Percentiles rank a stretch among this genome's conserved stretches.
Conservation (phyloP, 208 protist genomes). For the Crithidia bombi region DNA sequence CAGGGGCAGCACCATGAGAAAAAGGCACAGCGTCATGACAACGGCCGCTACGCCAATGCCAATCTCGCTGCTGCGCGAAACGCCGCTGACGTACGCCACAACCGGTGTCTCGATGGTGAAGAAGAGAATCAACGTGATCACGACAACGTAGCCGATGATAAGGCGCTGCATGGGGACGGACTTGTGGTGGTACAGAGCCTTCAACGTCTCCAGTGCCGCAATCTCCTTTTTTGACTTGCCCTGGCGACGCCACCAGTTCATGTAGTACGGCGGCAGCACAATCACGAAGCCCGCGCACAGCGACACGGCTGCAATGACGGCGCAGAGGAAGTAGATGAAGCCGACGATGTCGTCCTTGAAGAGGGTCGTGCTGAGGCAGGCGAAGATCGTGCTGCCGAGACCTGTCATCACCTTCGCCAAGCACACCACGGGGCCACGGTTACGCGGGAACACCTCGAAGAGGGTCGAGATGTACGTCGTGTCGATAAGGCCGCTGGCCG, state of each 20-base stretch:
- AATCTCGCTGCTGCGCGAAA: constrained; percentile 30
- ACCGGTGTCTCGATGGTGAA: constrained; percentile 47
- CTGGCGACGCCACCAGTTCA: constrained; percentile 51
- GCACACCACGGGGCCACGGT: constrained; percentile 49
- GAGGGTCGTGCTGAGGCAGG: constrained; percentile 38
- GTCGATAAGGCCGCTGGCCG: constrained; percentile 38
- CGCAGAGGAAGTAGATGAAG: constrained; percentile 51
- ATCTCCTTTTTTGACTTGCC: constrained; percentile 35
- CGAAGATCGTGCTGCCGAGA: constrained; percentile 44
- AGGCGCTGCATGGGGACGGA: constrained; percentile 40
- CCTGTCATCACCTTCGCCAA: constrained; percentile 58
- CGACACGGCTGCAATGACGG: constrained; percentile 32
- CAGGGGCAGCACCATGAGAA: constrained; percentile 51
- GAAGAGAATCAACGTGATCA: constrained; percentile 38
- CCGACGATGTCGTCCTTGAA: constrained; percentile 35
- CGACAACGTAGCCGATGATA: constrained; percentile 33
- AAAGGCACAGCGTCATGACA: constrained; percentile 40
- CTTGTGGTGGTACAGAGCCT: constrained; percentile 36
- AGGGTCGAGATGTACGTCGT: constrained; percentile 44
- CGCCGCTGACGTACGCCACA: constrained; percentile 28
- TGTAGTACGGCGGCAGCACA: constrained; percentile 49
- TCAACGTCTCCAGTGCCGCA: constrained; percentile 24
- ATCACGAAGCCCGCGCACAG: constrained; percentile 29
- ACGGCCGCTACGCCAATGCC: constrained; percentile 41
- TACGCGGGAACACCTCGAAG: constrained; percentile 47